Evolutionary conservation across 2,329 filamentous ascomycete genomes (phyloP), one percentile per base, ranked within the genome.

Genomic region (Blumeria graminis): DNA sequence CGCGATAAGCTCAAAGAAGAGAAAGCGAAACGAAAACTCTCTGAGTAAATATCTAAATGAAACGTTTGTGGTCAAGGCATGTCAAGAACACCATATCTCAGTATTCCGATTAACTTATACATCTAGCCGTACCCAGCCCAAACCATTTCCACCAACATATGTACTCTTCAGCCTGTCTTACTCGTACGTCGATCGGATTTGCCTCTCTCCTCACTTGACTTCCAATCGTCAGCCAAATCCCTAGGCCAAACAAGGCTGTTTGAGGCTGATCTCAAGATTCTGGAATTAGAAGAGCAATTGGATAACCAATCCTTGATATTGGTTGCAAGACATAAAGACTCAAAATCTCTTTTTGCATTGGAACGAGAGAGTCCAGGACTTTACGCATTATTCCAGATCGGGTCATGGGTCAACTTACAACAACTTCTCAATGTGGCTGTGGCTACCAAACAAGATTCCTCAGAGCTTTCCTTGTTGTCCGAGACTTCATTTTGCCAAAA

Each of bases 371-470:
- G 72, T 14, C 67, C 70, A 51, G 74, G 75, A 0, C 70, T 82
- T 3, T 89, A 85, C 65, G 76, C 77, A 10, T 65, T 86, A 32
- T 88, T 81, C 66, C 80, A 76, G 62, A 70, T 92, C 46, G 81
- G 78, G 1, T 67, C 71, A 18, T 86, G 82, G 81, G 73, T 84
- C 22, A 75, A 80, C 59, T 65, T 82, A 55, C 71, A 74, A 38
- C 69, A 72, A 6, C 69, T 88, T 33, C 68, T 69, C 28, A 65
- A 67, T 10, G 66, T 71, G 41, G 76, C 78, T 41, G 76, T 75
- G 0, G 72, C 70, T 1, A 69, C 70, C 13, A 72, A 68, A 58
- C 62, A 63, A 32, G 62, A 65, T 32, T 56, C 68, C 46, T 58
- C 66, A 39, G 65, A 65, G 56, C 16, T 28, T 28, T 28, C 22